Percentiles rank a stretch among this genome's conserved stretches.
These are phyloP conservation scores for Geotrichum australiense DNA, from an alignment of 1,139 yeast genomes.

Conservation along the genomic window DNA sequence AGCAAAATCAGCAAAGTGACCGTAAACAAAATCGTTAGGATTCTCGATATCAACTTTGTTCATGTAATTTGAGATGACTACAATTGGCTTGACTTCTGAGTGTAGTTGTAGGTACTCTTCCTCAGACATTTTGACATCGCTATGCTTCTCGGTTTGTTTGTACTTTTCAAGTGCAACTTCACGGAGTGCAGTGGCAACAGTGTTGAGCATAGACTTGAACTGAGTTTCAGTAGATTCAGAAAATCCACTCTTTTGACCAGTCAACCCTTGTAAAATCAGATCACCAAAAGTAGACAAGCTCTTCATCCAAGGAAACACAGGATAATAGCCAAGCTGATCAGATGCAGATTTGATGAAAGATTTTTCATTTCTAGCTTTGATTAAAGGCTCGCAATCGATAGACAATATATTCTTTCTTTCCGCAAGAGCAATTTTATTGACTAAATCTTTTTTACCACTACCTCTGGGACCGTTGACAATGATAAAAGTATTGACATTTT, in stretches of 20 bases:
- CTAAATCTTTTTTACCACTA: slow-evolving; percentile 80
- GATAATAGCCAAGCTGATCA: slow-evolving; percentile 77
- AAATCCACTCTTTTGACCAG: slow-evolving; percentile 91
- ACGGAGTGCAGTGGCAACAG: slow-evolving; percentile 67
- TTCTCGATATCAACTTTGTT: slow-evolving; percentile 46
- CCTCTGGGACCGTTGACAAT: slow-evolving; percentile 92
- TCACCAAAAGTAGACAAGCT: slow-evolving; percentile 73
- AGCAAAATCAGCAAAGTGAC: slow-evolving; percentile 84
- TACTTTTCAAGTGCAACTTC: slow-evolving; percentile 51
- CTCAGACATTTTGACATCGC: slow-evolving; percentile 43
- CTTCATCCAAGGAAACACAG: slow-evolving; percentile 90
- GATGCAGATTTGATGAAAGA: slow-evolving; percentile 64
- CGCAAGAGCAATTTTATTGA: slow-evolving; percentile 58
- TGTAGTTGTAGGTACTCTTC: slow-evolving; percentile 80
- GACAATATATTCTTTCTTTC: slow-evolving; percentile 54
- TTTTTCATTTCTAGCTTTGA: slow-evolving; percentile 68
- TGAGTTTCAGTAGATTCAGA: slow-evolving; percentile 82
- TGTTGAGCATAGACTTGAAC: slow-evolving; percentile 69
- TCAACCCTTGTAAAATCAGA: slow-evolving; percentile 78
- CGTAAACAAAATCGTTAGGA: slow-evolving; percentile 59
- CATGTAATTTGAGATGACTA: slow-evolving; percentile 70
- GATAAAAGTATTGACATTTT: slow-evolving; percentile 77
- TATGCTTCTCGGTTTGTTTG: slow-evolving; percentile 24
- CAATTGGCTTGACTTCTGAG: slow-evolving; percentile 81
- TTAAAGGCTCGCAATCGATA: slow-evolving; percentile 71